A percentile compares a stretch with the other conserved stretches of the same genome.
These are phyloP conservation scores for Soucietia sequanensis DNA, from an alignment of 805 yeast genomes.

Conservation along the genomic window DNA sequence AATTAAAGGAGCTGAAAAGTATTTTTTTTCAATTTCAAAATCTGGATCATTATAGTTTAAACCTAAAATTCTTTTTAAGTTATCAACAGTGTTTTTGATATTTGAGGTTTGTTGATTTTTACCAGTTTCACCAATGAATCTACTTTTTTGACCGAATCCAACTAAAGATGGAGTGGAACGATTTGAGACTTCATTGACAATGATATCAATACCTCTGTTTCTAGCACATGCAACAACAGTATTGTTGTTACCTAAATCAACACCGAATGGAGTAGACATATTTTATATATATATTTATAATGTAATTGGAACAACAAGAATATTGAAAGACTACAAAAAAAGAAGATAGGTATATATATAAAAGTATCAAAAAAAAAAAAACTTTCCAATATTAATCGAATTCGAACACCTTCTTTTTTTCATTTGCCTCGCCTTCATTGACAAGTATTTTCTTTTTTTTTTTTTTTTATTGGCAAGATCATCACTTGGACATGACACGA, in stretches of 20 bases:
- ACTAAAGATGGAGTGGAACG: conserved; percentile 90
- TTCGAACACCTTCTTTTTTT: no score
- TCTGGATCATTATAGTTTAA: conserved; percentile 74
- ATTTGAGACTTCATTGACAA: conserved; percentile 98
- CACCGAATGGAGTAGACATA: conserved; percentile 95
- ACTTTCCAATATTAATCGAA: no score
- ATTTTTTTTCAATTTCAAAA: conserved; percentile 69
- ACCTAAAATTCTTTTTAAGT: conserved; percentile 90
- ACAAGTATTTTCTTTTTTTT: no score
- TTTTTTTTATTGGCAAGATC: no score
- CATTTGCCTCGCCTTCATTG: no score
- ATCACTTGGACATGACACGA: no score
- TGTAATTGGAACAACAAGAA: no score
- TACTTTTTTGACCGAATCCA: conserved; percentile 86
- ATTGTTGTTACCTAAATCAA: conserved; percentile 94
- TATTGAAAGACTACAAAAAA: no score
- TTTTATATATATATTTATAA: conserved; percentile 13
- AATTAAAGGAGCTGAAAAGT: conserved; percentile 68
- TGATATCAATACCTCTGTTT: conserved; percentile 97
- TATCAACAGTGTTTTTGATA: conserved; percentile 93
- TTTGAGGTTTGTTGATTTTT: conserved; percentile 96
- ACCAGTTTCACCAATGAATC: conserved; percentile 94
- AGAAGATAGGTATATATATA: no score
- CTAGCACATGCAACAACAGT: conserved; percentile 94
- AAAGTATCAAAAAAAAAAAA: no score